Base-by-base conservation (phyloP, 2,329 filamentous ascomycete species). In the Fusarium sp. region DNA sequence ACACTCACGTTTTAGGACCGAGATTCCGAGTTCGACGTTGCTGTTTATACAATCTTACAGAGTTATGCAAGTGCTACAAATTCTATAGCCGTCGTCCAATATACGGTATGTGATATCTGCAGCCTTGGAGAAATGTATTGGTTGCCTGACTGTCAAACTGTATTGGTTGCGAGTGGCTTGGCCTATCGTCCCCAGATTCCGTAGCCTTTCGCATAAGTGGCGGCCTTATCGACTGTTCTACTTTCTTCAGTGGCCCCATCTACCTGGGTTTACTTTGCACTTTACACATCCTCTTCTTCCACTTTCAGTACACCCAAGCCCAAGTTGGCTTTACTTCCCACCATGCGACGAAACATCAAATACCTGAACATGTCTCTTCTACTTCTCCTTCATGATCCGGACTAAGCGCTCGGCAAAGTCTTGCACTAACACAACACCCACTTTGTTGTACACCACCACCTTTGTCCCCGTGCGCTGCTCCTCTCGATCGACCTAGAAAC, bases 361-460 rank as follows among this genome's bases (percentile, higher is more conserved):
- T 59, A 57, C 38, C 37, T 58, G 20, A 56, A 36, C 34, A 20
- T 38, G 31, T 20, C 26, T 13, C 34, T 37, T 50, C 34, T 38
- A n/a, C 38, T 18, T 41, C 20, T 41, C 9, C 30, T 57, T 45
- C 38, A 45, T 34, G n/a, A 53, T 62, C 57, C 60, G 58, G 49
- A 62, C 52, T 60, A 68, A 63, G 67, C 53, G 64, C 66, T 71
- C 69, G 62, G 56, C 31, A 59, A 68, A 63, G 55, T 72, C 33
- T 57, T 70, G 55, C 54, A 36, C 66, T 63, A 71, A 67, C 46
- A 40, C 58, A 56, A 70, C 68, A 67, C 62, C 71, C 69, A 65
- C 60, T 31, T 9, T 54, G 23, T 58, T 57, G 42, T 37, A 46
- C 53, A 59, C 57, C 58, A 57, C 57, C 69, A 30, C 30, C 30